These are phyloP conservation scores for Helianthus tuberosus DNA, from an alignment of 129 eudicot species.

Conservation along the genomic window DNA sequence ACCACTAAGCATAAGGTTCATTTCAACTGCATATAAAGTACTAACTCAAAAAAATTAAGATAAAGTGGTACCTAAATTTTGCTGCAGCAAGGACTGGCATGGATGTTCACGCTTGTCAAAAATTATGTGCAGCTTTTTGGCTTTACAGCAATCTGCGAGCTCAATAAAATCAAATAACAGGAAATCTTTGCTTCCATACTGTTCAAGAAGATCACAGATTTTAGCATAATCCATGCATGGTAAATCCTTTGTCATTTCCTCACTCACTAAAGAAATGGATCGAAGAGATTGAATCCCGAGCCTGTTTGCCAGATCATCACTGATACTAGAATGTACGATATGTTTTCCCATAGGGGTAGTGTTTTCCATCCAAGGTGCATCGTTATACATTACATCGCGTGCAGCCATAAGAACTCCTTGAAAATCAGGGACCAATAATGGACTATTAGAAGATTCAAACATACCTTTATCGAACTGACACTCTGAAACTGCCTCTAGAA, in stretches of 20 bases:
- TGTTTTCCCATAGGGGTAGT: constrained; percentile 62
- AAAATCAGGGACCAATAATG: constrained; percentile 76
- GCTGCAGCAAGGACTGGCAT: constrained; percentile 86
- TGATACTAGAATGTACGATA: constrained; percentile 72
- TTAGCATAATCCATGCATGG: constrained; percentile 89
- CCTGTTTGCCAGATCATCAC: constrained; percentile 76
- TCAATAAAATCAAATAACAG: constrained; percentile 88
- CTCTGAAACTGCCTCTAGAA: constrained; percentile 89
- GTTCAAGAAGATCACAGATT: constrained; percentile 73
- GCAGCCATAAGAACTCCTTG: constrained; percentile 68
- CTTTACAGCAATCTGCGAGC: constrained; percentile 97
- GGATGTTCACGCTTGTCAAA: constrained; percentile 96
- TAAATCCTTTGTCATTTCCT: constrained; percentile 91
- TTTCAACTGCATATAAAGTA: constrained; percentile 21
- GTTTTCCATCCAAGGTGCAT: constrained; percentile 97
- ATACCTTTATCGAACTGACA: constrained; percentile 52
- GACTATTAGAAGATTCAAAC: constrained; percentile 51
- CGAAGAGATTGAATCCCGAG: constrained; percentile 92
- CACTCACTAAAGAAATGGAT: constrained; percentile 81
- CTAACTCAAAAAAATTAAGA: background rate
- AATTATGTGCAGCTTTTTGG: constrained; percentile 79
- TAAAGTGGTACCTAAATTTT: constrained; percentile 71
- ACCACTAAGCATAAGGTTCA: constrained; percentile 15
- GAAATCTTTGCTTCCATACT: constrained; percentile 66
- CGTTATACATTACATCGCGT: constrained; percentile 83